Conservation (phyloP, 495 filamentous ascomycete species). For the Patellaria atrata region DNA sequence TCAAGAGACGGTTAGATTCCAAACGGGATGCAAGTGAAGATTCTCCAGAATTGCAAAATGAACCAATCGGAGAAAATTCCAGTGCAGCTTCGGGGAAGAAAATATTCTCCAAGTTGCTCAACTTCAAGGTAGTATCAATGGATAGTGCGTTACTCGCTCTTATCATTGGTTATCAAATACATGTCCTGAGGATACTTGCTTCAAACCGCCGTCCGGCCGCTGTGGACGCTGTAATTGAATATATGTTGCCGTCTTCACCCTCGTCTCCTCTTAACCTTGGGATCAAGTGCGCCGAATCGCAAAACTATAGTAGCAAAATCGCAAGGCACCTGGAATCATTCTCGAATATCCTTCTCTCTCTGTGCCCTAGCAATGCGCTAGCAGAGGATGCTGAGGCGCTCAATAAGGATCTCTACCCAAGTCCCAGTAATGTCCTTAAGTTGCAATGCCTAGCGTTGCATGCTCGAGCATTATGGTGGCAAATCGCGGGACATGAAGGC, state of each 20-base stretch:
- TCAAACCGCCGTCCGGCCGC: constrained; percentile 25
- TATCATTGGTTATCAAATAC: constrained; percentile 28
- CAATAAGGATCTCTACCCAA: constrained; percentile 37
- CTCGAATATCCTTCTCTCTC: constrained; percentile 48
- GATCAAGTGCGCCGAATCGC: constrained; percentile 33
- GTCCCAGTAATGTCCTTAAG: constrained; percentile 43
- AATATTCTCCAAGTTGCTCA: constrained; percentile 46
- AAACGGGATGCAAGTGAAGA: constrained; percentile 6
- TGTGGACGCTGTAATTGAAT: constrained; percentile 20
- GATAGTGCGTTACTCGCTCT: constrained; percentile 20
- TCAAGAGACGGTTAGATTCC: constrained; percentile 47
- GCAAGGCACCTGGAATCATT: constrained; percentile 56
- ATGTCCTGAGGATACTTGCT: constrained; percentile 36
- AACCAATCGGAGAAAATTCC: constrained; percentile 15
- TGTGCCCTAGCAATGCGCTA: constrained; percentile 43
- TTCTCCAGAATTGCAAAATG: constrained; percentile 12
- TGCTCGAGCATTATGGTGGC: constrained; percentile 56
- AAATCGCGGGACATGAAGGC: constrained; percentile 49
- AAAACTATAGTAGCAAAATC: constrained; percentile 39
- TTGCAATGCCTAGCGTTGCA: constrained; percentile 56
- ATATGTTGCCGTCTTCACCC: constrained; percentile 31
- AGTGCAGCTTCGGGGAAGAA: constrained; percentile 19
- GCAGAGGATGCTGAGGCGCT: constrained; percentile 36
- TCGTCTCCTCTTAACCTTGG: constrained; percentile 58
- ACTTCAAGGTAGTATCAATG: constrained; percentile 31